A percentile compares a stretch with the other conserved stretches of the same genome.
Evolutionary conservation across 805 yeast species (phyloP).

Genomic region (Kodamaea leandrae): DNA sequence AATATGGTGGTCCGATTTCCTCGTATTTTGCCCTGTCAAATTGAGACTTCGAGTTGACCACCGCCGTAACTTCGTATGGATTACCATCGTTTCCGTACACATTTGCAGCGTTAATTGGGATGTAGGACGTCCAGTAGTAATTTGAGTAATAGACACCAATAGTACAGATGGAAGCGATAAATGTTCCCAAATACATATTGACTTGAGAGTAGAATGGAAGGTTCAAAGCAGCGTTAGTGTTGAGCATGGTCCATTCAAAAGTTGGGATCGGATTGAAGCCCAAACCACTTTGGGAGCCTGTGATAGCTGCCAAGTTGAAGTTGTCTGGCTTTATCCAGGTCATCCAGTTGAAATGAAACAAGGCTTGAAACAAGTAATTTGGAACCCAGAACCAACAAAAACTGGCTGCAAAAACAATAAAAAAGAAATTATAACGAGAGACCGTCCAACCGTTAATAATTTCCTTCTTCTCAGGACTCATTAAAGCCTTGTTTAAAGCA

Average conservation of each 20-base stretch:
- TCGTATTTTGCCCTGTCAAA: constrained; percentile 15
- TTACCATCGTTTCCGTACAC: constrained; percentile 22
- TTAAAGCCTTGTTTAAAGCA: constrained; percentile 49
- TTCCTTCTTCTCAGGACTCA: constrained; percentile 27
- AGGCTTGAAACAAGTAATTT: constrained; percentile 38
- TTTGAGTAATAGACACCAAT: too few relatives aligned
- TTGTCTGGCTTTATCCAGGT: constrained; percentile 56
- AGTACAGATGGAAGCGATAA: constrained; percentile 14
- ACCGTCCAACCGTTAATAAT: constrained; percentile 20
- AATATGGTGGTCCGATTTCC: constrained; percentile 19
- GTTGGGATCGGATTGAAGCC: constrained; percentile 55
- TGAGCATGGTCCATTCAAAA: constrained; percentile 47
- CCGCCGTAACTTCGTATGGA: constrained; percentile 13
- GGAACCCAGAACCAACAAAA: constrained; percentile 45
- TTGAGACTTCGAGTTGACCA: constrained; percentile 15
- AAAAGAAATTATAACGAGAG: constrained; percentile 32
- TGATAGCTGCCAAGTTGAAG: constrained; percentile 45
- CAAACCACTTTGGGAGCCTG: constrained; percentile 46
- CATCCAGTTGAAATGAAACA: constrained; percentile 52
- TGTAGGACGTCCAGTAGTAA: constrained; percentile 18
- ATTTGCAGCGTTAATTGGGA: constrained; percentile 19
- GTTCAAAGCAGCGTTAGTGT: constrained; percentile 27
- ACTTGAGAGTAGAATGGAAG: constrained; percentile 41
- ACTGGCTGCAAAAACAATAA: too few relatives aligned
- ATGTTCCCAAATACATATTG: constrained; percentile 15